Evolutionary conservation across 805 yeast genomes (phyloP).

Genomic region (Maudiozyma bulderi): DNA sequence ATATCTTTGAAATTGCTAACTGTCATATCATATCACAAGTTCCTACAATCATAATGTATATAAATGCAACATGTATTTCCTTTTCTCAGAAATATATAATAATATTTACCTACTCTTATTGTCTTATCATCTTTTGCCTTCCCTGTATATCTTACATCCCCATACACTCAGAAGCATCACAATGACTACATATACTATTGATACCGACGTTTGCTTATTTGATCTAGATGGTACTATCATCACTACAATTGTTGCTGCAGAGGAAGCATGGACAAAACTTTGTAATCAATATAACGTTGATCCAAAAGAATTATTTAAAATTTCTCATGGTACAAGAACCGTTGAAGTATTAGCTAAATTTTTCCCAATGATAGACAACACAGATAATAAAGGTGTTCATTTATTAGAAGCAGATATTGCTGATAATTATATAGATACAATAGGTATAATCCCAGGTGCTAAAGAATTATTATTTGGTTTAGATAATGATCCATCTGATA

Average conservation of each 20-base stretch:
- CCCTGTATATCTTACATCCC: no score
- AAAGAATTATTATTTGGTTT: constrained; percentile 44
- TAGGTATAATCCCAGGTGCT: constrained; percentile 63
- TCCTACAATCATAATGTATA: no score
- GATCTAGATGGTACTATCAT: constrained; percentile 80
- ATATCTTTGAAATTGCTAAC: no score
- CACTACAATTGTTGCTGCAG: constrained; percentile 66
- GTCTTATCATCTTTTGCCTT: no score
- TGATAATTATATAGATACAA: constrained; percentile 53
- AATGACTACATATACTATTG: constrained; percentile 1
- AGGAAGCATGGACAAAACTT: constrained; percentile 60
- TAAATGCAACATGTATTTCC: no score
- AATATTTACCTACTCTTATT: no score
- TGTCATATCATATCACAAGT: no score
- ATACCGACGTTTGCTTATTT: constrained; percentile 35
- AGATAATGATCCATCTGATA: constrained; percentile 26
- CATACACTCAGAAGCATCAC: no score
- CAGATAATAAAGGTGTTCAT: constrained; percentile 39
- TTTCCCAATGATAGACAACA: constrained; percentile 59
- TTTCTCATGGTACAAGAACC: constrained; percentile 70
- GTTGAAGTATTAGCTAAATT: constrained; percentile 55
- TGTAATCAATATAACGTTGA: constrained; percentile 48
- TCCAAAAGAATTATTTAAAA: constrained; percentile 52
- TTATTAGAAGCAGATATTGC: constrained; percentile 56
- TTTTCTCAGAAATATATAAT: no score